These are phyloP conservation scores for Arthrobotrys sinensis DNA, from an alignment of 2,329 filamentous ascomycete genomes.

Conservation along the genomic window DNA sequence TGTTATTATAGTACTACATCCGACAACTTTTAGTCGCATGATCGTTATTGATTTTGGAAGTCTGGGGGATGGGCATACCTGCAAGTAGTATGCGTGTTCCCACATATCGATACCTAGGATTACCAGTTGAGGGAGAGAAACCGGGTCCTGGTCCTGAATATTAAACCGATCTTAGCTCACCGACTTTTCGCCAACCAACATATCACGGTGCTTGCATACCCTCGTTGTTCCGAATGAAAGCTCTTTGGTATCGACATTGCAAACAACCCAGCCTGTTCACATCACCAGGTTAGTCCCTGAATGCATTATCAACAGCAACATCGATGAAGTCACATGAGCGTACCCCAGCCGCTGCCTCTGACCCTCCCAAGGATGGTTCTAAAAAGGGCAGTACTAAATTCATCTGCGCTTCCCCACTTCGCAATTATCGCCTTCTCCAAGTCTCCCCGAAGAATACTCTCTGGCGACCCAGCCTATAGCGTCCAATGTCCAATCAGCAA, in stretches of 20 bases:
- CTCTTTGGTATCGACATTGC: constrained; percentile 72
- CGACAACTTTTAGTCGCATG: constrained; percentile 1
- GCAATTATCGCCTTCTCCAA: constrained; percentile 75
- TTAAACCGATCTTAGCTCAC: background rate
- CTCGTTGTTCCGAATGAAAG: constrained; percentile 84
- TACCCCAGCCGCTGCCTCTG: constrained; percentile 85
- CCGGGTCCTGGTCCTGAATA: constrained; percentile 80
- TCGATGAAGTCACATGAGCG: background rate
- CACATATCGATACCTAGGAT: constrained; percentile 86
- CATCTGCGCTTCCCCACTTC: constrained; percentile 78
- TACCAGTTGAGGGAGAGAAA: constrained; percentile 77
- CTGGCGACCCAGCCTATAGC: constrained; percentile 22
- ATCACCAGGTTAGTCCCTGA: background rate
- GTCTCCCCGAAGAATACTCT: constrained; percentile 59
- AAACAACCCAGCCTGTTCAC: constrained; percentile 78
- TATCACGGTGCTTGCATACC: constrained; percentile 2
- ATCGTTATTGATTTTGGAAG: background rate
- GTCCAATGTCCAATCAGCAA: background rate
- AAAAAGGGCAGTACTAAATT: constrained; percentile 77
- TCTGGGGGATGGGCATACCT: constrained; percentile 27
- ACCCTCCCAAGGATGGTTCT: constrained; percentile 77
- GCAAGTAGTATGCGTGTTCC: constrained; percentile 93
- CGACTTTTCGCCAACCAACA: background rate
- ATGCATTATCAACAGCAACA: background rate
- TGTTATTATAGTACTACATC: constrained; percentile 80